Conservation (phyloP, 2,329 filamentous ascomycete species). For the Lasiodiplodia citricola region DNA sequence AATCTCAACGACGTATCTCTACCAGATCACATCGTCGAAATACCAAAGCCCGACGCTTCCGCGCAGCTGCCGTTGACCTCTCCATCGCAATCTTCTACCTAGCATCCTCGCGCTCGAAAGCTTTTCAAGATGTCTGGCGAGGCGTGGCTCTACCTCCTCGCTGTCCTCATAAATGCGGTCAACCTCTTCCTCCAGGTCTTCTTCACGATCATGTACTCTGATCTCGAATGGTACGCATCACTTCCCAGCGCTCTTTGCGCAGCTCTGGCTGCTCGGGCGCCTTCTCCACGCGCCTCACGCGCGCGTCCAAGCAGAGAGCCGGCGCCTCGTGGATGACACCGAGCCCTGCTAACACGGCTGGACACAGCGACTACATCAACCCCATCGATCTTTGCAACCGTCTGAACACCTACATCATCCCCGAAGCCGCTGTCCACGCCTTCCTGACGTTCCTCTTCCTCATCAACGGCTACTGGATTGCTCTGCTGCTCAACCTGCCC, state of each 20-base stretch:
- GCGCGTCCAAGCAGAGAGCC: not conserved
- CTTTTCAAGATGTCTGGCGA: conserved; percentile 83
- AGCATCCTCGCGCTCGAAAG: not conserved
- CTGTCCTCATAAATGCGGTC: conserved; percentile 99
- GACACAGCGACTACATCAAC: conserved; percentile 96
- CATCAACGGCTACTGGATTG: conserved; percentile 98
- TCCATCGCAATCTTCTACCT: conserved; percentile 1
- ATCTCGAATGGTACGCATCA: conserved; percentile 91
- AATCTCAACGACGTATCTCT: conserved; percentile 24
- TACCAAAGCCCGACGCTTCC: not conserved
- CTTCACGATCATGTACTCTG: conserved; percentile 99
- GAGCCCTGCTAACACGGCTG: conserved; percentile 21
- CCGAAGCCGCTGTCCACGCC: conserved; percentile 95
- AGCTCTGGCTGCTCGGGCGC: not conserved
- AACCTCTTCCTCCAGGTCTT: conserved; percentile 99
- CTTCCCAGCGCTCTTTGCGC: conserved; percentile 1
- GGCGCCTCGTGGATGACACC: not conserved
- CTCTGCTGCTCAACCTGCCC: conserved; percentile 88
- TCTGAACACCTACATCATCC: conserved; percentile 98
- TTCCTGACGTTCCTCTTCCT: conserved; percentile 96
- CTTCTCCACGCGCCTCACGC: conserved; percentile 6
- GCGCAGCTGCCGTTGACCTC: not conserved
- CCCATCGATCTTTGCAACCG: conserved; percentile 99
- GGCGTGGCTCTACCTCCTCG: conserved; percentile 96
- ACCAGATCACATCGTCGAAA: conserved; percentile 11